phyloP scores from a whole-genome alignment of 345 rosid genomes.

The Brassica nigra region DNA sequence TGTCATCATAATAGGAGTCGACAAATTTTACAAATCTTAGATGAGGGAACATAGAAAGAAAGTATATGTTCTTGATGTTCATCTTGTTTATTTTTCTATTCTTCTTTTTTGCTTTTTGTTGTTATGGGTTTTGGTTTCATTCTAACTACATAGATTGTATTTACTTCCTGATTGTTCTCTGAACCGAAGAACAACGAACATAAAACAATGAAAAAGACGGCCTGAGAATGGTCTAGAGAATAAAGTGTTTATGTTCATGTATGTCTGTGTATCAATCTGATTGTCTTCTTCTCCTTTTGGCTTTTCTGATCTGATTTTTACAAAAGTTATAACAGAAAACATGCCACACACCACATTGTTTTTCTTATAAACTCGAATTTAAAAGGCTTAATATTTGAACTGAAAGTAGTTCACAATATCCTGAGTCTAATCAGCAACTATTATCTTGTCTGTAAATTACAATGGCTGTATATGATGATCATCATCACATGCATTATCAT shows the following conservation, averaged over 20 bases:
- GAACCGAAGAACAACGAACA: constrained; percentile 32
- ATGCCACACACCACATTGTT: neutral
- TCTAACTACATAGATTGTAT: constrained; percentile 41
- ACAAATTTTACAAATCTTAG: constrained; percentile 32
- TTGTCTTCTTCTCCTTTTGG: neutral
- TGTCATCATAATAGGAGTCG: constrained; percentile 31
- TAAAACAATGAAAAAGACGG: constrained; percentile 25
- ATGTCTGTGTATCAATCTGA: neutral
- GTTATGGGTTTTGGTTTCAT: constrained; percentile 34
- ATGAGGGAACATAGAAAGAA: constrained; percentile 35
- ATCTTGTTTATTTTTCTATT: constrained; percentile 33
- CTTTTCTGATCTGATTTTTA: neutral
- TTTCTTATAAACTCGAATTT: neutral
- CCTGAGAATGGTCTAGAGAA: constrained; percentile 22
- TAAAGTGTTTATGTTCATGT: constrained; percentile 31
- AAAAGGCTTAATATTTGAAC: too few relatives aligned
- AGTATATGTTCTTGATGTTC: constrained; percentile 35
- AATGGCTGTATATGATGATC: too few relatives aligned
- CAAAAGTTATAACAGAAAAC: neutral
- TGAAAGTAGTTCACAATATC: too few relatives aligned
- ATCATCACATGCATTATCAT: too few relatives aligned
- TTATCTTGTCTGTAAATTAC: too few relatives aligned
- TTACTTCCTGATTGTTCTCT: constrained; percentile 22
- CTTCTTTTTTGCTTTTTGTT: constrained; percentile 18
- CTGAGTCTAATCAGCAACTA: too few relatives aligned